Percentiles rank a stretch among this genome's conserved stretches.
These are phyloP conservation scores for Phialemonium atrogriseum DNA, from an alignment of 2,329 filamentous ascomycete genomes.

Conservation along the genomic window DNA sequence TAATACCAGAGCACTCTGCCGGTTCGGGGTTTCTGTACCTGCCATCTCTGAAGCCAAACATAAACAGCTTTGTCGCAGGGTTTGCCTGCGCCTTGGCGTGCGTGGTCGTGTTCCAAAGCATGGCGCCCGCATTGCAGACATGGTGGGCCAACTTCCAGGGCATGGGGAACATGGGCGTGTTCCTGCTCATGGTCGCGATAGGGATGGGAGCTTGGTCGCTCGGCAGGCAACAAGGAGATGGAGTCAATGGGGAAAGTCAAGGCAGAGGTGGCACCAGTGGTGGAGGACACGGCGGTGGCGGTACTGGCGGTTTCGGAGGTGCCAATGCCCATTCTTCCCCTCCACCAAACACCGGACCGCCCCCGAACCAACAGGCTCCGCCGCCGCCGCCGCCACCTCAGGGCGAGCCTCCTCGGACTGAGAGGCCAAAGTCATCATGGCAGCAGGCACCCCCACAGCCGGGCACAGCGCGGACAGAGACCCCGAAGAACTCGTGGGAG, in stretches of 20 bases:
- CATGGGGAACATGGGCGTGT: constrained; percentile 64
- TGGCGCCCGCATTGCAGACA: constrained; percentile 63
- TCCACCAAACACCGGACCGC: constrained; percentile 23
- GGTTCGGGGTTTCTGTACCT: constrained; percentile 88
- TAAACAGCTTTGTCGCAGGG: constrained; percentile 86
- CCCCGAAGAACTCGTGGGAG: constrained; percentile 51
- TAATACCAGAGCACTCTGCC: constrained; percentile 85
- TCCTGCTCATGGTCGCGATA: constrained; percentile 63
- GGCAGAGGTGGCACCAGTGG: constrained; percentile 10
- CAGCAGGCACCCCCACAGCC: constrained; percentile 16
- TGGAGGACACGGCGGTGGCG: constrained; percentile 15
- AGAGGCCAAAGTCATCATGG: constrained; percentile 29
- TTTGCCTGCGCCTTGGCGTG: constrained; percentile 68
- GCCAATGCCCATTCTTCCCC: constrained; percentile 21
- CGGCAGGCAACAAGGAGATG: constrained; percentile 54
- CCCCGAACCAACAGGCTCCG: constrained; percentile 14
- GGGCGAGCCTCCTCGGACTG: constrained; percentile 14
- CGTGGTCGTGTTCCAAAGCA: constrained; percentile 62
- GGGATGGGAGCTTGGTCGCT: constrained; percentile 72
- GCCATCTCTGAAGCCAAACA: constrained; percentile 77
- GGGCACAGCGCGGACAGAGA: constrained; percentile 19
- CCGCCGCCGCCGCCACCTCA: constrained; percentile 15
- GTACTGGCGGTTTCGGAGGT: constrained; percentile 20
- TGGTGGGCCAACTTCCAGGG: constrained; percentile 68
- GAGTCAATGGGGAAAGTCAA: constrained; percentile 14